Base-by-base conservation (phyloP, 257 asterid genomes). In the Orobanche coerulescens region DNA sequence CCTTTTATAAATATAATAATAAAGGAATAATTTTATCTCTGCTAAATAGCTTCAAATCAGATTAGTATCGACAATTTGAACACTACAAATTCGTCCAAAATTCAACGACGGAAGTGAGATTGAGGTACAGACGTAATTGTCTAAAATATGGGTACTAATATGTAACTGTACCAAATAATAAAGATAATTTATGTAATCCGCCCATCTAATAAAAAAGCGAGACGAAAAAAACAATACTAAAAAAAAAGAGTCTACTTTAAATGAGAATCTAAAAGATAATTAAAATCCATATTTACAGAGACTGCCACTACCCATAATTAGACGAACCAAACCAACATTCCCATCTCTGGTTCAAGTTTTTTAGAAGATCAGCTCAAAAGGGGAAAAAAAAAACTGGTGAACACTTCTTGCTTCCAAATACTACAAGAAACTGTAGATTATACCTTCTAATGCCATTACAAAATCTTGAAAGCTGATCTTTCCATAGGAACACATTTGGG, bases 371-470 rank as follows among this genome's bases (percentile, higher is more conserved):
- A 57, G 58, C 53, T 64, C 30, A 24, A 58, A 24, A 13, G 1
- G n/a, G 2, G 15, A 47, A 28, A 47, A 31, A 37, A 60, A 47
- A 47, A 19, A 37, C 40, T 22, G 60, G 39, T 23, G 12, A 61
- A 18, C 57, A 53, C 23, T 50, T 63, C 70, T 61, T 70, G 61
- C 67, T 67, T 50, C 64, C 64, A 24, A 57, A n/a, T n/a, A n/a
- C 16, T 50, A 56, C 68, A 50, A 57, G 46, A 62, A 16, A 47
- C 67, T 46, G 61, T 52, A 64, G 74, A 70, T 61, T 71, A 49
- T 70, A 71, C 77, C 78, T 69, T 56, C 76, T 61, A 73, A 73
- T 61, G 71, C 47, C 67, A 75, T 71, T 63, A 58, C 73, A 70
- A 69, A 72, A 69, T 58, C 60, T 20, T 71, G 77, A 78, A 67